Conservation (phyloP, 2,329 filamentous ascomycete genomes). For the Xylaria polymorpha region DNA sequence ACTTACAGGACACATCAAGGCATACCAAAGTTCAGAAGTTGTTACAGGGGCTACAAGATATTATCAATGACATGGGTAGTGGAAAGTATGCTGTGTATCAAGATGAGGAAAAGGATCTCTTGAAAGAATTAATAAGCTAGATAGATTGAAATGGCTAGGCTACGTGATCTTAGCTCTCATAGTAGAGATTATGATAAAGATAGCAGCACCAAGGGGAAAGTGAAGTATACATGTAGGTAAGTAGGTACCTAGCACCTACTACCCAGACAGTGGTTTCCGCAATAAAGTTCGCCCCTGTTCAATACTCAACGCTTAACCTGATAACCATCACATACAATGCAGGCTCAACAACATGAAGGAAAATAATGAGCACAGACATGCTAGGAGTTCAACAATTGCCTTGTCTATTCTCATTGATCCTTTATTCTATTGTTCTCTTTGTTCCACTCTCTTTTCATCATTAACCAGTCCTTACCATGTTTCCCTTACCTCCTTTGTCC, state of each 20-base stretch:
- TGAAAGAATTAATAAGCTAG: neutral
- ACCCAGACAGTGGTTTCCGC: neutral
- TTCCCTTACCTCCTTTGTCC: neutral
- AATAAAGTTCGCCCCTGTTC: neutral
- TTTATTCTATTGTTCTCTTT: neutral
- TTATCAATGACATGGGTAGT: neutral
- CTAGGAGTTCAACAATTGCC: neutral
- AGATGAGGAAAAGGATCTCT: neutral
- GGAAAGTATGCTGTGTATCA: neutral
- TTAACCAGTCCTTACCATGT: neutral
- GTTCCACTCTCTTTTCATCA: neutral
- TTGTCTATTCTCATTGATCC: neutral
- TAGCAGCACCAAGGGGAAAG: neutral
- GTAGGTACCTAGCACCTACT: no score
- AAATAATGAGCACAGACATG: neutral
- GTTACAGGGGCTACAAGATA: neutral
- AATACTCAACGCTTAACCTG: neutral
- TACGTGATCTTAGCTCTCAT: no score
- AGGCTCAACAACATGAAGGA: neutral
- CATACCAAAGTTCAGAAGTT: neutral
- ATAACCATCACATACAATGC: neutral
- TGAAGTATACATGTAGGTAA: no score
- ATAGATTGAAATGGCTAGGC: neutral
- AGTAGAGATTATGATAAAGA: neutral
- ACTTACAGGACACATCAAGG: constrained; percentile 22